A percentile compares a stretch with the other conserved stretches of the same genome.
phyloP scores from a whole-genome alignment of 176 grass and related monocot species.

The Neostapfia colusana region DNA sequence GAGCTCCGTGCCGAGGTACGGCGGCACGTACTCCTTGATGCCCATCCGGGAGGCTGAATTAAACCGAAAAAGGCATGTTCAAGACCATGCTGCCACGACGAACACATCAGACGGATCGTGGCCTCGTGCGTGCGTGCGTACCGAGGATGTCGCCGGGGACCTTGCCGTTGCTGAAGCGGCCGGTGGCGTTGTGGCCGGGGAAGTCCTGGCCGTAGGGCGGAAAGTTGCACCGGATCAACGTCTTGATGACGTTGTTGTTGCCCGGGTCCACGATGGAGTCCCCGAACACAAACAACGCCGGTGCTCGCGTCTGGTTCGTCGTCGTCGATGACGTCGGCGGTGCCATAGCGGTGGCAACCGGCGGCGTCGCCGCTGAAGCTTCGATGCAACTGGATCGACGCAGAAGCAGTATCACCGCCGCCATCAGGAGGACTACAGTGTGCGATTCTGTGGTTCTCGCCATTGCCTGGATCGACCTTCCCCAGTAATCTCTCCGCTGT shows the following conservation, averaged over 20 bases:
- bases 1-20: constrained; percentile 73
- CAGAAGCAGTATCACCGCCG: not conserved
- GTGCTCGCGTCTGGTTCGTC: constrained; percentile 23
- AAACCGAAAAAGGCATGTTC: not conserved
- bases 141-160: constrained; percentile 69
- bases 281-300: constrained; percentile 66
- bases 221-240: constrained; percentile 51
- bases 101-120: not conserved
- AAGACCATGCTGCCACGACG: not conserved
- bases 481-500: not conserved
- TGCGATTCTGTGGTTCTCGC: not conserved
- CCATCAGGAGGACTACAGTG: not conserved
- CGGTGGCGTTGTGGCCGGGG: constrained; percentile 55
- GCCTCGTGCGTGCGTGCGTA: constrained; percentile 9
- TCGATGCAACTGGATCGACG: not conserved
- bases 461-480: not conserved
- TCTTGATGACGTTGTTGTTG: constrained; percentile 71
- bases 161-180: constrained; percentile 81
- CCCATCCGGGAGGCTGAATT: constrained; percentile 60
- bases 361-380: not conserved
- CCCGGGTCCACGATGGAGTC: constrained; percentile 81
- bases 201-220: constrained; percentile 78
- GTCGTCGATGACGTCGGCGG: not conserved
- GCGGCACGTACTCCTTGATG: constrained; percentile 71
- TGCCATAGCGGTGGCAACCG: not conserved